Base-by-base conservation (phyloP, 345 rosid species). In the Populus nigra region DNA sequence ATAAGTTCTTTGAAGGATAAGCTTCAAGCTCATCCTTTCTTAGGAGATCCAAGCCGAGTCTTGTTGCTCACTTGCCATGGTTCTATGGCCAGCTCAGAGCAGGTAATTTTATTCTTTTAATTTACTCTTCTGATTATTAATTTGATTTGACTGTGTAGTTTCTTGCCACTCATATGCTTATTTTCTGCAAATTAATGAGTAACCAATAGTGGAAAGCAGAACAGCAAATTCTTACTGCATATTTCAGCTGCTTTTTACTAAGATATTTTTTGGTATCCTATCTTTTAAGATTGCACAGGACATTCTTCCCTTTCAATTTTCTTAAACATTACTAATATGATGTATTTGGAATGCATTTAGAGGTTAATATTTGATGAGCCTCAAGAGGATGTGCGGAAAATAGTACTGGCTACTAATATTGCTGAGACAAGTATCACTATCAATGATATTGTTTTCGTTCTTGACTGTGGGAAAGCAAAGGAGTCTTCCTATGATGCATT, bases 341-440 rank as follows among this genome's bases (percentile, higher is more conserved):
- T 73, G 39, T 76, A 33, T 85, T 9, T 55, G 76, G 63, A 65
- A 76, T 83, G 47, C 72, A 41, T 82, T 89, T 91, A 93, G 99
- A 93, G 90, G 80, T 83, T 90, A 81, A 94, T 94, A 87, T 94
- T 94, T 89, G 95, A 94, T 76, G 88, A 84, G 82, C 89, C 97
- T 70, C 88, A 89, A 70, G 79, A 76, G 83, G 98, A 95, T 76
- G 93, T 90, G 74, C 87, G 98, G 80, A 94, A 94, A 87, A 88
- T 94, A 70, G 95, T 94, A 73, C 88, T 94, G 25, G 90, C 97
- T 66, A 94, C 98, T 27, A 94, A 94, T 86, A 94, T 94, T 79
- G 94, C 98, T 31, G 98, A 94, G 90, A 94, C 98, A 73, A 93
- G 98, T 88, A 93, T 94, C 85, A 94, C 97, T 36, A 90, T 94